phyloP scores from a whole-genome alignment of 371 early-diverging fungal species.

The Mortierella sp. region DNA sequence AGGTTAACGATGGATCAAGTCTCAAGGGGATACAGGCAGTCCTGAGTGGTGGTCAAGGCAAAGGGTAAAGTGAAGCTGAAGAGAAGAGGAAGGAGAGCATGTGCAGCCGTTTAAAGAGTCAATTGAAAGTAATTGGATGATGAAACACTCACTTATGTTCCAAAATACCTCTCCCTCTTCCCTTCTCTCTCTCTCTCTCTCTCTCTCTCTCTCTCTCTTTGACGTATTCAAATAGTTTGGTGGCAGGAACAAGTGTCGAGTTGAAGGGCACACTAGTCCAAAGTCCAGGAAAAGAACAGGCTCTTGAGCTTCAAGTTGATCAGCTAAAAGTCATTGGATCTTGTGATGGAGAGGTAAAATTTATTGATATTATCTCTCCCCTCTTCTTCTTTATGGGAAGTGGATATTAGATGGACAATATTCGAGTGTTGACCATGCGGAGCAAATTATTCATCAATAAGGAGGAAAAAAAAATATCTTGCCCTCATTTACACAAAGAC shows the following conservation, averaged over 20 bases:
- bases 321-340: conserved; percentile 69
- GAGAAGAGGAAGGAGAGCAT: background rate
- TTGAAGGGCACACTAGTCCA: conserved; percentile 69
- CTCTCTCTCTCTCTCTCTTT: background rate
- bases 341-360: conserved; percentile 70
- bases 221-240: conserved; percentile 54
- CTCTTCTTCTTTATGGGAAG: no score
- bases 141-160: conserved; percentile 7
- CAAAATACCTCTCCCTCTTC: no score
- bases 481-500: background rate
- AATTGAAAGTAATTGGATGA: conserved; percentile 2
- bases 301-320: conserved; percentile 75
- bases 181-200: conserved; percentile 2
- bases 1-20: conserved; percentile 82
- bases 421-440: background rate
- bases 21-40: conserved; percentile 80
- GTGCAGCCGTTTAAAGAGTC: conserved; percentile 5
- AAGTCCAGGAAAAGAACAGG: conserved; percentile 80
- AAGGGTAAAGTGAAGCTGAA: conserved; percentile 54
- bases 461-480: conserved; percentile 2
- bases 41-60: conserved; percentile 61
- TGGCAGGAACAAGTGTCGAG: conserved; percentile 79
- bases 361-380: background rate
- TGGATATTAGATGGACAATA: no score
- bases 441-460: conserved; percentile 1